A percentile compares a stretch with the other conserved stretches of the same genome.
phyloP scores from a whole-genome alignment of 2,329 filamentous ascomycete species.

The Fusarium lateritium region DNA sequence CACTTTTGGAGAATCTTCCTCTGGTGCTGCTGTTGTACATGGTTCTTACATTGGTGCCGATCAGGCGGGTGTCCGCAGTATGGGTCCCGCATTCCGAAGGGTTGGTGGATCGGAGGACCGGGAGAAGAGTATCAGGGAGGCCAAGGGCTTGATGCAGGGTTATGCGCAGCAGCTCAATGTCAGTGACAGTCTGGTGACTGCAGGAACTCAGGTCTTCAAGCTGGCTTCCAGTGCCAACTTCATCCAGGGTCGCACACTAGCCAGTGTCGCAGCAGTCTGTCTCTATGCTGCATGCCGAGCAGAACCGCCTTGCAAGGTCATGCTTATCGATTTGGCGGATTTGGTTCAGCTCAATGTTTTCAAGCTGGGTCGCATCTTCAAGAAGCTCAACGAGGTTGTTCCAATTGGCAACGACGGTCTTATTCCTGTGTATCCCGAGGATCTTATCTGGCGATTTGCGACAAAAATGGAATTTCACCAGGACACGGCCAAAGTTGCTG shows the following conservation, averaged over 20 bases:
- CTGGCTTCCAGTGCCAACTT: slow-evolving; percentile 82
- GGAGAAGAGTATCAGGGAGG: slow-evolving; percentile 73
- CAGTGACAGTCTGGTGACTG: slow-evolving; percentile 73
- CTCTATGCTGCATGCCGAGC: slow-evolving; percentile 91
- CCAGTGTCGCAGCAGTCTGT: slow-evolving; percentile 90
- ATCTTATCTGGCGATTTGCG: slow-evolving; percentile 92
- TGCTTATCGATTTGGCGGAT: slow-evolving; percentile 97
- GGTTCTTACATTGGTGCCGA: slow-evolving; percentile 90
- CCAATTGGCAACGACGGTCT: slow-evolving; percentile 77
- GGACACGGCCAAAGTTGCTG: slow-evolving; percentile 85
- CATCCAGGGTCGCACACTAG: slow-evolving; percentile 86
- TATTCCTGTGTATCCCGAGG: slow-evolving; percentile 84
- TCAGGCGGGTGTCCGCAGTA: slow-evolving; percentile 82
- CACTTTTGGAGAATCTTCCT: slow-evolving; percentile 88
- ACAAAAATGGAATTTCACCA: slow-evolving; percentile 91
- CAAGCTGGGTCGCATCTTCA: slow-evolving; percentile 90
- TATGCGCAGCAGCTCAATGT: slow-evolving; percentile 73
- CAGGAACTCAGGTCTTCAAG: slow-evolving; percentile 81
- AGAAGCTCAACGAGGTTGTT: slow-evolving; percentile 80
- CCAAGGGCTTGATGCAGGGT: slow-evolving; percentile 71
- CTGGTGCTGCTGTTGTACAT: slow-evolving; percentile 90
- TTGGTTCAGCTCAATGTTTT: slow-evolving; percentile 89
- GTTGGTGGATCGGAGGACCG: slow-evolving; percentile 71
- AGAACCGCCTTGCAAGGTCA: slow-evolving; percentile 83
- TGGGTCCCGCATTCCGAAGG: slow-evolving; percentile 73